Conservation (phyloP, 306 rosid genomes). For the Nissolia schottii region DNA sequence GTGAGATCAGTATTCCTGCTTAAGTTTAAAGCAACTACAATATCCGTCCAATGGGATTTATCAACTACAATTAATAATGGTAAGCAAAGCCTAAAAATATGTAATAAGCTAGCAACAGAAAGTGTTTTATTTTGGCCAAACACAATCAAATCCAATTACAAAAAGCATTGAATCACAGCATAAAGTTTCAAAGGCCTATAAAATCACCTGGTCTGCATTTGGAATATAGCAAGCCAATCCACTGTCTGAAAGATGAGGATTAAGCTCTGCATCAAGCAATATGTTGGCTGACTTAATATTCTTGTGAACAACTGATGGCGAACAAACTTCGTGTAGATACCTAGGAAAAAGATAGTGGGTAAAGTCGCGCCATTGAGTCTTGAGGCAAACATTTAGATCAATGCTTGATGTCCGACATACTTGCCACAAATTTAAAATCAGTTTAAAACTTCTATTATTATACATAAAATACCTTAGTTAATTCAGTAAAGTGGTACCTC, state of each 20-base stretch:
- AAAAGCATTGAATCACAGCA: background rate
- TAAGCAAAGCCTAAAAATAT: background rate
- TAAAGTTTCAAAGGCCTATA: background rate
- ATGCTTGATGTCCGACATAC: slow-evolving; percentile 15
- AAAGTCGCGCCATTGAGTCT: slow-evolving; percentile 6
- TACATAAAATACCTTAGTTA: background rate
- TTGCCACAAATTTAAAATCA: background rate
- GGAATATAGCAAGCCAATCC: slow-evolving; percentile 77
- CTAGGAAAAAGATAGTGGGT: slow-evolving; percentile 38
- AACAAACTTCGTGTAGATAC: slow-evolving; percentile 97
- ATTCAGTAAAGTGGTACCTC: background rate
- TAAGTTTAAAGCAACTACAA: background rate
- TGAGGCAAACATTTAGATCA: slow-evolving; percentile 4
- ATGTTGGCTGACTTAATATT: slow-evolving; percentile 85
- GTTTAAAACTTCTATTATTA: background rate
- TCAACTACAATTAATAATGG: background rate
- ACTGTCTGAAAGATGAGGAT: slow-evolving; percentile 92
- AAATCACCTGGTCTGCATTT: slow-evolving; percentile 70
- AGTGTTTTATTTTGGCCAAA: background rate
- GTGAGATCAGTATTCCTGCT: background rate
- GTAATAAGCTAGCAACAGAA: background rate
- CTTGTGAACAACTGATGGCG: slow-evolving; percentile 87
- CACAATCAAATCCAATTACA: background rate
- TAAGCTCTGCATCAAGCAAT: slow-evolving; percentile 82
- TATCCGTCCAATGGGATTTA: slow-evolving; percentile 13